A percentile compares a stretch with the other conserved stretches of the same genome.
Conservation (phyloP, 2,329 filamentous ascomycete species). For the Curvularia sp. region DNA sequence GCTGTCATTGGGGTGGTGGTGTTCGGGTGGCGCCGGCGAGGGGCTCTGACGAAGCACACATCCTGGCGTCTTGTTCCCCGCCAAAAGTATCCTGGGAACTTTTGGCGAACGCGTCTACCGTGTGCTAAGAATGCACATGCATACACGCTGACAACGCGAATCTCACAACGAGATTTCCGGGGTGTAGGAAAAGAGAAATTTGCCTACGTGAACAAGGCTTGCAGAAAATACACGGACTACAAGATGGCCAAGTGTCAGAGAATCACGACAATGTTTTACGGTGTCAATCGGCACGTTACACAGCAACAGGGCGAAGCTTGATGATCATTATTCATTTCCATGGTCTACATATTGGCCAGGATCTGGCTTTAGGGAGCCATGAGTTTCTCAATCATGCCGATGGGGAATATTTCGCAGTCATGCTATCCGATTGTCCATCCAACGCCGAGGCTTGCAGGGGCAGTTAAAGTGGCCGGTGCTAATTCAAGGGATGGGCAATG, state of each 20-base stretch:
- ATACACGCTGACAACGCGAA: not conserved
- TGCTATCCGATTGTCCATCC: conserved; percentile 28
- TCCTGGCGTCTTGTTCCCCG: not conserved
- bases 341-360: conserved; percentile 23
- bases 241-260: not conserved
- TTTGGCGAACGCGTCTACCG: not conserved
- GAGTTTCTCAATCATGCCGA: conserved; percentile 21
- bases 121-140: not conserved
- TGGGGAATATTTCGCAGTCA: conserved; percentile 24
- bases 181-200: not conserved
- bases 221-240: conserved; percentile 1
- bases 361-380: conserved; percentile 6
- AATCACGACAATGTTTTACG: not conserved
- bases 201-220: not conserved
- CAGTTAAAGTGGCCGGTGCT: conserved; percentile 22
- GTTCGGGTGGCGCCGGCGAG: not conserved
- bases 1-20: not conserved
- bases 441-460: conserved; percentile 28
- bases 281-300: not conserved
- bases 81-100: not conserved
- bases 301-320: not conserved
- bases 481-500: conserved; percentile 14
- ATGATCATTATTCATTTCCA: conserved; percentile 29
- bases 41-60: not conserved
- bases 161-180: not conserved